These are phyloP conservation scores for Chalara sp. DNA, from an alignment of 2,329 filamentous ascomycete genomes.

Conservation along the genomic window DNA sequence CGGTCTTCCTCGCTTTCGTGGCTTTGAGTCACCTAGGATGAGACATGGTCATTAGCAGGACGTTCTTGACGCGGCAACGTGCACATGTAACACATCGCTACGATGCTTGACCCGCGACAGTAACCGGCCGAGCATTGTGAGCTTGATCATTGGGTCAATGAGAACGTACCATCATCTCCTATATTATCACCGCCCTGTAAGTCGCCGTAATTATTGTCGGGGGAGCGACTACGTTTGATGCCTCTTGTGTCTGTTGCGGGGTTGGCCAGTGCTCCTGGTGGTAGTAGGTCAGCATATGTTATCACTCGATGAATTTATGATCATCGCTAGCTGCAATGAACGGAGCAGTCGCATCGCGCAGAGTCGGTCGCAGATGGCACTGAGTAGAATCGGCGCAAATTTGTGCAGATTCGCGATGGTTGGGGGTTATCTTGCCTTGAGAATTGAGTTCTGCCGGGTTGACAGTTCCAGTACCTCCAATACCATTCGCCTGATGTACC, in stretches of 20 bases:
- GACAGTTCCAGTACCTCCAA: slow-evolving; percentile 74
- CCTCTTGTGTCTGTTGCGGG: slow-evolving; percentile 49
- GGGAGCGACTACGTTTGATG: slow-evolving; percentile 74
- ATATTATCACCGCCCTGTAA: slow-evolving; percentile 44
- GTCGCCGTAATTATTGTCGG: slow-evolving; percentile 48
- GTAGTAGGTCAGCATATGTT: background rate
- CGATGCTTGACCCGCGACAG: background rate
- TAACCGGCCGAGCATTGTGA: slow-evolving; percentile 13
- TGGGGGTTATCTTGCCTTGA: slow-evolving; percentile 48
- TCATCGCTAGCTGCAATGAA: slow-evolving; percentile 15
- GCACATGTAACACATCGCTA: slow-evolving; percentile 22
- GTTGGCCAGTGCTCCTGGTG: slow-evolving; percentile 22
- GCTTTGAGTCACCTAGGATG: slow-evolving; percentile 35
- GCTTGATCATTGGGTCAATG: slow-evolving; percentile 5
- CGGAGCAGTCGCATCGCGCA: background rate
- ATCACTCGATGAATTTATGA: slow-evolving; percentile 12
- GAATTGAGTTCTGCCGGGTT: slow-evolving; percentile 82
- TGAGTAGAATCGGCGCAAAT: slow-evolving; percentile 7
- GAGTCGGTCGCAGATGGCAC: slow-evolving; percentile 1
- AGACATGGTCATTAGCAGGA: slow-evolving; percentile 18
- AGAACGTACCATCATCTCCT: slow-evolving; percentile 69
- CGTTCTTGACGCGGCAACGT: slow-evolving; percentile 9
- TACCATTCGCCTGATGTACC: slow-evolving; percentile 60
- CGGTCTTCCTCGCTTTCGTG: slow-evolving; percentile 30
- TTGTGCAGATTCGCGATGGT: background rate